Conservation (phyloP, 2,329 filamentous ascomycete genomes). For the Helicocarpus griseus region DNA sequence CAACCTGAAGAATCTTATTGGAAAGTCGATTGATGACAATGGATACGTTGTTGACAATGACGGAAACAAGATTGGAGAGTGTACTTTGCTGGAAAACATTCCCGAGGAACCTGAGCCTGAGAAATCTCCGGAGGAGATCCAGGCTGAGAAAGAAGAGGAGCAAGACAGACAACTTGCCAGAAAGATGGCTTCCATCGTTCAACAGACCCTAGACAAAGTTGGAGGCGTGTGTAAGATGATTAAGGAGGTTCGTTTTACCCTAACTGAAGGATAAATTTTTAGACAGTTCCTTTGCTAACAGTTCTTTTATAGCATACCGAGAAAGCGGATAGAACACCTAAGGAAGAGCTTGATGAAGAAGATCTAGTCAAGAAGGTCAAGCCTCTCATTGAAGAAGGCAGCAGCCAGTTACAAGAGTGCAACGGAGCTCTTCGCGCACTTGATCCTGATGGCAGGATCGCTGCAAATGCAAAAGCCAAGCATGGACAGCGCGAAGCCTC, state of each 20-base stretch:
- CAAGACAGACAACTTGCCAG: constrained; percentile 67
- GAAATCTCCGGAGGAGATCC: constrained; percentile 33
- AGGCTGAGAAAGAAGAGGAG: constrained; percentile 51
- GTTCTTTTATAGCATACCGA: constrained; percentile 55
- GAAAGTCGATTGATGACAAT: constrained; percentile 38
- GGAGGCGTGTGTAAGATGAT: constrained; percentile 81
- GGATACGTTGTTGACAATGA: constrained; percentile 49
- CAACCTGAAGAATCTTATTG: constrained; percentile 32
- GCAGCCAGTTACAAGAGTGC: constrained; percentile 71
- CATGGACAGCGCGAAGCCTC: constrained; percentile 64
- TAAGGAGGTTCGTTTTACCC: constrained; percentile 50
- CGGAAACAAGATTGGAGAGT: constrained; percentile 55
- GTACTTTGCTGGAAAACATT: constrained; percentile 53
- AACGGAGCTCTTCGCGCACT: constrained; percentile 80
- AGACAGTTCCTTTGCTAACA: constrained; percentile 17
- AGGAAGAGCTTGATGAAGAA: constrained; percentile 85
- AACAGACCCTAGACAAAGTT: constrained; percentile 72
- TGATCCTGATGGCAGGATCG: constrained; percentile 79
- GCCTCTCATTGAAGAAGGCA: constrained; percentile 79
- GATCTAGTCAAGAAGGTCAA: constrained; percentile 76
- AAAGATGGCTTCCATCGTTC: constrained; percentile 63
- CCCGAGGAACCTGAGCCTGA: constrained; percentile 20
- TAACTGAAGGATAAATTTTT: not conserved
- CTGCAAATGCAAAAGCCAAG: constrained; percentile 75
- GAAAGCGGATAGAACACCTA: constrained; percentile 65